Base-by-base conservation (phyloP, 208 protist species). In the Leptomonas seymouri region DNA sequence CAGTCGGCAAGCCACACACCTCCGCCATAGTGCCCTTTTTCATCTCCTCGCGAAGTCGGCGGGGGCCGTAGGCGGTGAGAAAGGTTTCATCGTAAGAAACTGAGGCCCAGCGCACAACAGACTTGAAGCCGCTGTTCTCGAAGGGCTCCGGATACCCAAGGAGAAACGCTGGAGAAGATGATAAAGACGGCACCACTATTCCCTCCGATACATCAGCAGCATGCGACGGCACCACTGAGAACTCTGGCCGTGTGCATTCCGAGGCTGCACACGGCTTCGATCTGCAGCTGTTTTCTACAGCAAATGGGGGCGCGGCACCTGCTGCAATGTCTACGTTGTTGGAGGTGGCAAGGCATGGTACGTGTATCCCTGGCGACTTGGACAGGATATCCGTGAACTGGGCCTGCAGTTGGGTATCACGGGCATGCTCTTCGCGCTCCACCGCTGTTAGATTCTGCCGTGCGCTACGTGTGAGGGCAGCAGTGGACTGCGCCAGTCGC, bases 21-120 rank as follows among this genome's bases (percentile, higher is more conserved):
- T 25, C 30, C 6, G 39, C 46, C 15, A 63, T 9, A 27, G 31
- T 27, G 34, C 42, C 46, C 51, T 23, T 44, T 31, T 56, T 30
- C 60, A 67, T 31, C 51, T 62, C 48, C 23, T 80, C 74, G 20
- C 80, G 53, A 49, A 81, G 48, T 18, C 62, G 78, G 3, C 71
- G 73, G 2, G 90, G 82, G 1, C 90, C 90, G 21, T 89, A 58
- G 15, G 84, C 85, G 20, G 87, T 72, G 60, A 95, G 74, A 58
- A 78, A 66, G 12, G 84, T 84, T 67, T 95, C 90, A 20, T 85
- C 74, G 68, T 80, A 85, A 62, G 81, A 84, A n/a, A 89, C 84
- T 6, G 85, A 77, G 9, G 83, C 86, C 87, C 90, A 95, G 46
- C 72, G 85, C n/a, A 76, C 63, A 14, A 67, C 30, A 20, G 82